Evolutionary conservation across 176 grass and related monocot genomes (phyloP).

Genomic region (Typha latifolia): DNA sequence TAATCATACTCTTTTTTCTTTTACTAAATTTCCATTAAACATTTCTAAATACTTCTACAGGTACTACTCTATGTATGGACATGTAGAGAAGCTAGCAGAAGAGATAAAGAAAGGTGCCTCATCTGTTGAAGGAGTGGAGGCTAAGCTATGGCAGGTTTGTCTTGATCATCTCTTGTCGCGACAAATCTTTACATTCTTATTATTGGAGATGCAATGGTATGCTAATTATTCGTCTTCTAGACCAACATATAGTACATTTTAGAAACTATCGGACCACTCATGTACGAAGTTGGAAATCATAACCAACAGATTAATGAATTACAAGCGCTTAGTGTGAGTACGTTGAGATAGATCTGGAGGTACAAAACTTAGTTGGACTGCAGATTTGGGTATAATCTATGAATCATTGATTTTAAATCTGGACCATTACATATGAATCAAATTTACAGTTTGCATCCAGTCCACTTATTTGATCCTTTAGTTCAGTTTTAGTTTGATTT

Average conservation of each 20-base stretch:
- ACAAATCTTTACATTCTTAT: neutral
- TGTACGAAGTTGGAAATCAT: neutral
- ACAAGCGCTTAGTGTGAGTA: no score
- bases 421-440: no score
- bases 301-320: neutral
- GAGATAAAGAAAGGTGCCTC: slow-evolving; percentile 74
- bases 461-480: no score
- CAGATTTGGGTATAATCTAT: no score
- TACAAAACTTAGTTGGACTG: no score
- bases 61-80: slow-evolving; percentile 77
- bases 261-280: neutral
- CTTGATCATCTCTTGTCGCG: no score
- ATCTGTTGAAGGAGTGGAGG: slow-evolving; percentile 69
- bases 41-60: slow-evolving; percentile 35
- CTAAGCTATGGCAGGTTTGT: slow-evolving; percentile 80
- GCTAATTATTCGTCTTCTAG: neutral
- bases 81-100: slow-evolving; percentile 75
- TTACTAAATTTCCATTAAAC: slow-evolving; percentile 33
- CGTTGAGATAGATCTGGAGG: no score
- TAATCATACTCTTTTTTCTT: neutral
- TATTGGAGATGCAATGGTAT: neutral
- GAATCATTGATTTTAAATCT: no score
- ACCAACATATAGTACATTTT: neutral
- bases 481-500: no score
- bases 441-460: no score